Evolutionary conservation across 2,329 filamentous ascomycete genomes (phyloP), one percentile per base, ranked within the genome.

Genomic region (Phyllosticta paracitricarpa): DNA sequence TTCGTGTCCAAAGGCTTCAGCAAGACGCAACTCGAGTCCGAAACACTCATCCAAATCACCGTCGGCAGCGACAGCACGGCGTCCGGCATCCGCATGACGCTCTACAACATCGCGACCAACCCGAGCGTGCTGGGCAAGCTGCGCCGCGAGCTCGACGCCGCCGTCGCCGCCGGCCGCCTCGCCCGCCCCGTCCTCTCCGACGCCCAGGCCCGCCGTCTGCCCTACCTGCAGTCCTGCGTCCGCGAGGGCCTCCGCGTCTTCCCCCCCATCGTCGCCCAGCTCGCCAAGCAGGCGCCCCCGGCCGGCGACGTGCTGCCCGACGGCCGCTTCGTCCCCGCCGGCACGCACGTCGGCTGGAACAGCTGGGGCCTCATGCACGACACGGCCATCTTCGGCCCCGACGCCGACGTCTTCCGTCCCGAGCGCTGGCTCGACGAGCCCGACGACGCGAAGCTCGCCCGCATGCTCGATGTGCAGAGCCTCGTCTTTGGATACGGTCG

Each of bases 51-150:
- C 12, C 76, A 79, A 62, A 78, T 80, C 51, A 73, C 82, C 4
- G 82, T 82, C 4, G 83, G 83, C 3, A 81, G 81, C 0, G 83
- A 85, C 63, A 84, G 81, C 0, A 83, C 82, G 0, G 81, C 83
- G 0, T 82, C 80, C 0, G 77, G 77, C 1, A 77, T 86, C 9
- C 78, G 83, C 2, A 73, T 78, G 48, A 82, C 78, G 1, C 64
- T 85, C 60, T 75, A 84, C 24, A 77, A 81, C 66, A 68, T 85
- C 61, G 76, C 79, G 24, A 81, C 77, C n/a, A 79, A 76, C 25
- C 79, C 79, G 0, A 72, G 72, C 1, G 76, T 82, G 0, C 76
- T 79, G 61, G 61, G 65, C 3, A 78, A 70, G 2, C 71, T 86
- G 0, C 76, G 77, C 4, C 70, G 63, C 0, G 81, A 85, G 64